phyloP scores from a whole-genome alignment of 2,329 filamentous ascomycete genomes.

The Elsinoe batatas region DNA sequence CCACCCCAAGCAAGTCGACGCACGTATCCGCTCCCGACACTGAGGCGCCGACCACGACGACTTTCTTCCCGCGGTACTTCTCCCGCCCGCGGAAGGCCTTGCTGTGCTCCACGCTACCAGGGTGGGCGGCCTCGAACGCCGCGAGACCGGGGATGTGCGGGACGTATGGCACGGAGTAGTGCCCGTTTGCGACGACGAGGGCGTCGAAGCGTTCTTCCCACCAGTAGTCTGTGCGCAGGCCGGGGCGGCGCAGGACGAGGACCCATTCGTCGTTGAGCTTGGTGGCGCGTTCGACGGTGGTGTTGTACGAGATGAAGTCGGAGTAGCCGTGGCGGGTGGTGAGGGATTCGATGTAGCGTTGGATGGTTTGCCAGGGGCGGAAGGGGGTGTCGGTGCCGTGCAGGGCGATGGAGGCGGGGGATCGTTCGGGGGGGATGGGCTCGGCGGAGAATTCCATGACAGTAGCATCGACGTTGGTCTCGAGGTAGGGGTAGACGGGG shows the following conservation, averaged over 20 bases:
- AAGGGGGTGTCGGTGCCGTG: slow-evolving; percentile 53
- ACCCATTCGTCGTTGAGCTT: slow-evolving; percentile 29
- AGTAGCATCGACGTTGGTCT: slow-evolving; percentile 52
- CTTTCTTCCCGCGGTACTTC: slow-evolving; percentile 40
- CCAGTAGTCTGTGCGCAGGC: slow-evolving; percentile 43
- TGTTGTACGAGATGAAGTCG: slow-evolving; percentile 45
- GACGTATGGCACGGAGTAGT: slow-evolving; percentile 51
- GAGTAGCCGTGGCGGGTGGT: slow-evolving; percentile 45
- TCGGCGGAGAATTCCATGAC: slow-evolving; percentile 54
- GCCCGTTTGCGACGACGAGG: slow-evolving; percentile 50
- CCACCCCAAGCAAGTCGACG: slow-evolving; percentile 41
- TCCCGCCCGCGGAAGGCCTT: slow-evolving; percentile 45
- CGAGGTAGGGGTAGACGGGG: slow-evolving; percentile 52
- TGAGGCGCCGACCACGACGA: slow-evolving; percentile 54
- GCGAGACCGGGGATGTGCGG: slow-evolving; percentile 41
- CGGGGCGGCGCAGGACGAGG: slow-evolving; percentile 16
- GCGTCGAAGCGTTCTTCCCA: slow-evolving; percentile 55
- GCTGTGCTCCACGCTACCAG: slow-evolving; percentile 46
- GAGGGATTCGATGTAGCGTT: slow-evolving; percentile 44
- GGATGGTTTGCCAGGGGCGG: slow-evolving; percentile 49
- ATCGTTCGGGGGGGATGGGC: slow-evolving; percentile 38
- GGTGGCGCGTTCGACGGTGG: slow-evolving; percentile 51
- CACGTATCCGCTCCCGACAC: slow-evolving; percentile 56
- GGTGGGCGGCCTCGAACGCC: slow-evolving; percentile 36
- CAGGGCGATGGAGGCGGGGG: slow-evolving; percentile 33